Base-by-base conservation (phyloP, 805 yeast genomes). In the Vanderwaltozyma yarrowii region DNA sequence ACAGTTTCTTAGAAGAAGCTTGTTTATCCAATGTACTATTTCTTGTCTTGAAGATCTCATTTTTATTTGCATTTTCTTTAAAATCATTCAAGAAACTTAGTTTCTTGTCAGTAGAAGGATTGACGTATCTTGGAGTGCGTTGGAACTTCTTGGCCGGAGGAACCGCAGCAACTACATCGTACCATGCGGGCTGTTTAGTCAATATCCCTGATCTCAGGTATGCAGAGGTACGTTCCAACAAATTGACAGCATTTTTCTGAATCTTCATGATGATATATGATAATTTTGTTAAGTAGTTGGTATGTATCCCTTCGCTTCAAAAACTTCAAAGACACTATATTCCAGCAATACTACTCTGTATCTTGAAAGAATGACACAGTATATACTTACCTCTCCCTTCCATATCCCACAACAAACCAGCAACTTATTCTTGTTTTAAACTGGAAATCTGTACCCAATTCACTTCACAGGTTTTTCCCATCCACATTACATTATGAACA, bases 151-250 rank as follows among this genome's bases (percentile, higher is more conserved):
- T 71, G 30, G 73, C 66, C 26, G 97, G 97, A 29, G 96, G 96
- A 49, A 80, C 70, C 20, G 78, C 70, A 4, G 84, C 83, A 13
- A 92, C 86, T 5, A 83, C 89, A 45, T 79, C 77, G 61, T 71
- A 86, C 98, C 97, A 92, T 1, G 79, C 79, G 2, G 98, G 98
- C 52, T 81, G 80, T 24, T 70, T 62, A 24, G 61, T 67, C 33
- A 86, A 68, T n/a, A 80, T 65, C 2, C 94, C 89, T 0, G 83
- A 71, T 49, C 69, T 69, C 45, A 89, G 63, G 49, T 78, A 78
- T 42, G 80, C 78, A 2, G 95, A 79, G 0, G 95, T 83, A 52
- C 87, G 74, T 60, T 82, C 82, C 33, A 88, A 71, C 3, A 88
- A 82, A 45, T 74, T 74, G 23, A 78, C 73, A 23, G 96, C 95